Evolutionary conservation across 768 basidiomycete species (phyloP).

Genomic region (Kwoniella sp.): DNA sequence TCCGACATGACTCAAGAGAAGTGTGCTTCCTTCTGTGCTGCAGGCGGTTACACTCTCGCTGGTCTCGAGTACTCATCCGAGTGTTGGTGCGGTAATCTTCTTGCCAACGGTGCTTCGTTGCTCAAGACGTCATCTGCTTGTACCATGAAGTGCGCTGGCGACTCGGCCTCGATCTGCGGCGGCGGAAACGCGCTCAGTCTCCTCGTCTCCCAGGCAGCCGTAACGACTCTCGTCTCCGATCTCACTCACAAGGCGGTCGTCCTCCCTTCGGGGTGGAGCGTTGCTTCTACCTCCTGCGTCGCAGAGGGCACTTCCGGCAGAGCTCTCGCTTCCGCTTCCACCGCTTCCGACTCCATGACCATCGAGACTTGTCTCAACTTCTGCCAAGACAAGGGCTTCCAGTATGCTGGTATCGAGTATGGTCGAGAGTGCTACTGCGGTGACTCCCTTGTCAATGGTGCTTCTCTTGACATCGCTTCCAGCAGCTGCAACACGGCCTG

Average conservation of each 20-base stretch:
- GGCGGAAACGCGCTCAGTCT: conserved; percentile 26
- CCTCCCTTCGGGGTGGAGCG: conserved; percentile 22
- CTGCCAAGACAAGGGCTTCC: conserved; percentile 21
- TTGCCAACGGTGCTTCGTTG: conserved; percentile 61
- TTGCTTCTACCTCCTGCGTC: conserved; percentile 25
- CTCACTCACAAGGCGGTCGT: conserved; percentile 16
- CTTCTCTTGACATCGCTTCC: conserved; percentile 25
- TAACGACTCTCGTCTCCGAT: conserved; percentile 8
- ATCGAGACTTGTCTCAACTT: conserved; percentile 18
- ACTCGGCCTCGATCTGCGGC: conserved; percentile 19
- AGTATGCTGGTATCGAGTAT: conserved; percentile 31
- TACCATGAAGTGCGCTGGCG: conserved; percentile 18
- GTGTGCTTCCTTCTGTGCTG: conserved; percentile 53
- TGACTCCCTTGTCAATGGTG: conserved; percentile 27
- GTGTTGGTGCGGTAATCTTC: conserved; percentile 60
- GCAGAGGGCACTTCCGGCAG: conserved; percentile 26
- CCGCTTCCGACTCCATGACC: conserved; percentile 23
- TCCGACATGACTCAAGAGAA: conserved; percentile 47
- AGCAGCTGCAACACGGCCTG: conserved; percentile 26
- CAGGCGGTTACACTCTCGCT: conserved; percentile 51
- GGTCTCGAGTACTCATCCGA: conserved; percentile 55
- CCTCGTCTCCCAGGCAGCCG: conserved; percentile 12
- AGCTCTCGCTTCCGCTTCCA: conserved; percentile 19
- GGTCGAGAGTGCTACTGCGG: conserved; percentile 37
- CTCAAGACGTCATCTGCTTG: conserved; percentile 14